Base-by-base conservation (phyloP, 495 filamentous ascomycete genomes). In the Lophiostoma macrostomum region DNA sequence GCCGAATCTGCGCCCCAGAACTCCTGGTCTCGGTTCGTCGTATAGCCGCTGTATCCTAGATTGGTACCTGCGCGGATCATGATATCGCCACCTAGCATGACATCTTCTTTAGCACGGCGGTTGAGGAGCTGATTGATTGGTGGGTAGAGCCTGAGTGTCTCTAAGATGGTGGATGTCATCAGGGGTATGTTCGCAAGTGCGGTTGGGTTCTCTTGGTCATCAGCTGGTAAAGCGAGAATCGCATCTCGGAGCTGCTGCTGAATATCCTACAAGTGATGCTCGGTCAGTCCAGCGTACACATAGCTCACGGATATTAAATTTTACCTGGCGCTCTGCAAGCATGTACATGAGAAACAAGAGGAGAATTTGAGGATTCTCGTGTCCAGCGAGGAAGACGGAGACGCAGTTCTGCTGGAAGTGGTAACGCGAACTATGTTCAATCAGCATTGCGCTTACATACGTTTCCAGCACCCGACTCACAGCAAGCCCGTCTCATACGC, bases 121-220 rank as follows among this genome's bases (percentile, higher is more conserved):
- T 74, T 73, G 30, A 73, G 61, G 1, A 74, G 46, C 29, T 73
- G 64, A 0, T 63, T 63, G 12, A 73, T 67, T 4, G 71, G 72
- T 11, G 72, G 71, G 40, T 69, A 74, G 1, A 74, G 58, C 11
- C 71, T 67, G 11, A 74, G 69, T 1, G 68, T 30, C 34, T 75
- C 72, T 35, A 69, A 62, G 31, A 75, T 64, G 29, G 68, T 53
- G 11, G 70, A 53, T 1, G 66, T 67, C 1, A 75, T 63, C 42
- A 71, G 69, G 0, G 70, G 71, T 3, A 73, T 57, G 20, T 41
- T 22, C 10, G 32, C 28, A n/a, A 47, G 22, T 6, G 29, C 14
- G 13, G 22, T 23, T 18, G 22, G 25, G 6, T 18, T 8, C 4
- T 18, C 14, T 20, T 31, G 35, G 4, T 18, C 24, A 27, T 13